Conservation (phyloP, 2,329 filamentous ascomycete genomes). For the Phialophora macrospora region DNA sequence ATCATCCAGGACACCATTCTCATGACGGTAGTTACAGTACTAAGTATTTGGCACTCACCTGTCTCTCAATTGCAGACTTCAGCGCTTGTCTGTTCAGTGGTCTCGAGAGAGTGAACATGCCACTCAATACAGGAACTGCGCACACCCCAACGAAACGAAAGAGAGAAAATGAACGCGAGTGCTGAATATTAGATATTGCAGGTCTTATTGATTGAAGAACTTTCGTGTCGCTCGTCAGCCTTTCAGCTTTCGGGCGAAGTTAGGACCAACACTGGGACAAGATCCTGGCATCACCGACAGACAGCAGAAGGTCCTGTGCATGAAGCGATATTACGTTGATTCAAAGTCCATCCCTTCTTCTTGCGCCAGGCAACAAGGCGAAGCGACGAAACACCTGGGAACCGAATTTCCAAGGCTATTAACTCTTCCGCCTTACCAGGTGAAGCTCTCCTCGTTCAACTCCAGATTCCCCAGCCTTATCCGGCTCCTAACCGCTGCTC, state of each 20-base stretch:
- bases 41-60: too few relatives aligned
- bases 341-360: not conserved
- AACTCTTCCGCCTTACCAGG: slow-evolving; percentile 53
- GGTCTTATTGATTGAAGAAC: not conserved
- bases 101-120: too few relatives aligned
- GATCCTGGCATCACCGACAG: not conserved
- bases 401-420: not conserved
- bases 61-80: too few relatives aligned
- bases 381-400: not conserved
- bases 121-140: too few relatives aligned
- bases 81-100: too few relatives aligned
- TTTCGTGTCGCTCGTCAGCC: not conserved
- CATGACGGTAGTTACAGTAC: too few relatives aligned
- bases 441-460: slow-evolving; percentile 70
- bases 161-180: too few relatives aligned
- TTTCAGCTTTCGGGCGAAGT: not conserved
- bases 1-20: too few relatives aligned
- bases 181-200: too few relatives aligned
- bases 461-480: slow-evolving; percentile 60
- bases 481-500: slow-evolving; percentile 58
- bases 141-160: too few relatives aligned
- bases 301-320: not conserved
- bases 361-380: not conserved
- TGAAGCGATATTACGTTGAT: not conserved
- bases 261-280: not conserved